These are phyloP conservation scores for Castanea mollissima DNA, from an alignment of 306 rosid species.

Conservation along the genomic window DNA sequence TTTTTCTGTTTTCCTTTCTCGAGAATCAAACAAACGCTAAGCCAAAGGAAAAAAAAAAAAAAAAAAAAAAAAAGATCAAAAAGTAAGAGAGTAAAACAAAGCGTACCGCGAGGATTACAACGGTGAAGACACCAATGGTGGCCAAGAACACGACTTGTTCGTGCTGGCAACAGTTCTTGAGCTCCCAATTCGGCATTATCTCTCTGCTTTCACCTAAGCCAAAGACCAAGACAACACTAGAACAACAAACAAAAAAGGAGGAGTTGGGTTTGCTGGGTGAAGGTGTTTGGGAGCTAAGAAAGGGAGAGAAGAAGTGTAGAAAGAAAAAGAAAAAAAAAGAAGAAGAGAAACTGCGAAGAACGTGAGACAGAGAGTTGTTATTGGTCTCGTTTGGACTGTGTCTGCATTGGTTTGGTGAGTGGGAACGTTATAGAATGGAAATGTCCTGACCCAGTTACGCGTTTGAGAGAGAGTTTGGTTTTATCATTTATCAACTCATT, in stretches of 20 bases:
- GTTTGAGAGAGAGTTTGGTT: too few species aligned
- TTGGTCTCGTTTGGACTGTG: too few species aligned
- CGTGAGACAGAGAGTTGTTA: too few species aligned
- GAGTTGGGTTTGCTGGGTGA: background rate
- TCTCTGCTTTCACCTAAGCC: background rate
- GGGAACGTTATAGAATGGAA: too few species aligned
- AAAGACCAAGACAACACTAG: background rate
- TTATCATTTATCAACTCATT: too few species aligned
- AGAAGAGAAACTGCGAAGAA: background rate
- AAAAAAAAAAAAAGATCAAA: background rate
- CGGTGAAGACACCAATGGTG: slow-evolving; percentile 62
- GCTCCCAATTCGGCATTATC: slow-evolving; percentile 84
- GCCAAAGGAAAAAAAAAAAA: background rate
- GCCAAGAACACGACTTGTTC: slow-evolving; percentile 70
- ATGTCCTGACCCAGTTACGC: too few species aligned
- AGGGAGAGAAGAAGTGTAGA: too few species aligned
- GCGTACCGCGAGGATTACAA: slow-evolving; percentile 67
- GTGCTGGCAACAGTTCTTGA: slow-evolving; percentile 66
- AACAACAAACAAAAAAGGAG: too few species aligned
- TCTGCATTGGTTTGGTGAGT: too few species aligned
- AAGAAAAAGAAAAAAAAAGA: too few species aligned
- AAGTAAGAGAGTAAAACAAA: background rate
- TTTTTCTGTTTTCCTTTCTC: background rate
- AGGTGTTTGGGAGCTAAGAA: background rate
- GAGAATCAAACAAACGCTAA: slow-evolving; percentile 1